Evolutionary conservation across 768 basidiomycete genomes (phyloP), one percentile per base, ranked within the genome.

Genomic region (Coprinellus aureogranulatus): DNA sequence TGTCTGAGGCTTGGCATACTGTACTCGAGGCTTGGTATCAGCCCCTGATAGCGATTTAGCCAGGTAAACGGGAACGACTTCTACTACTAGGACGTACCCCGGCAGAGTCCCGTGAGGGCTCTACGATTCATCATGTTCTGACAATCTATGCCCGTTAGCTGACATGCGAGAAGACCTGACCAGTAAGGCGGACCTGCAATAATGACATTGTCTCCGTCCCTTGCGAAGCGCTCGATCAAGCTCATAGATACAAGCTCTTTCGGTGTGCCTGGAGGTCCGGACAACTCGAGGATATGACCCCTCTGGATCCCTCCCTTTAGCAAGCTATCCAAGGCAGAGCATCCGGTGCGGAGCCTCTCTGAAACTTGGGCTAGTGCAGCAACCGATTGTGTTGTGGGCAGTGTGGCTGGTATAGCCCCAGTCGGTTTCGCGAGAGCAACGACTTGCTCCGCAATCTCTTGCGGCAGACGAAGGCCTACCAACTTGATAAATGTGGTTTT

Each of bases 221-320:
- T 71, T 2, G 81, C 70, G 55, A 86, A 83, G 2, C 70, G 75
- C 31, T 70, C 67, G 14, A 79, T 76, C 45, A 89, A 77, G 51
- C 78, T 75, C 14, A 79, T 68, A 9, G 81, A 81, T 8, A 90
- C 61, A 12, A 63, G 65, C 57, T 87, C 86, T 61, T 89, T 91
- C 10, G 82, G 80, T 39, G 81, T 79, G 48, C 90, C 90, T 0
- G 90, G 89, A 45, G 88, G 87, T 0, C 90, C 89, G 28, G 88
- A 88, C 62, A 92, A 73, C 71, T 92, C 90, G 20, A 91, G 75
- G 59, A 89, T 76, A 60, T 81, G 76, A 8, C 87, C 86, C 56
- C 76, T 77, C 54, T 73, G 70, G 45, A 92, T 69, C 16, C 90
- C 90, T 45, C 87, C 87, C 30, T 75, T 79, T 4, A 92, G 76